A percentile compares a stretch with the other conserved stretches of the same genome.
These are phyloP conservation scores for Picochlorum sp. DNA, from an alignment of 139 green algal species.

Conservation along the genomic window DNA sequence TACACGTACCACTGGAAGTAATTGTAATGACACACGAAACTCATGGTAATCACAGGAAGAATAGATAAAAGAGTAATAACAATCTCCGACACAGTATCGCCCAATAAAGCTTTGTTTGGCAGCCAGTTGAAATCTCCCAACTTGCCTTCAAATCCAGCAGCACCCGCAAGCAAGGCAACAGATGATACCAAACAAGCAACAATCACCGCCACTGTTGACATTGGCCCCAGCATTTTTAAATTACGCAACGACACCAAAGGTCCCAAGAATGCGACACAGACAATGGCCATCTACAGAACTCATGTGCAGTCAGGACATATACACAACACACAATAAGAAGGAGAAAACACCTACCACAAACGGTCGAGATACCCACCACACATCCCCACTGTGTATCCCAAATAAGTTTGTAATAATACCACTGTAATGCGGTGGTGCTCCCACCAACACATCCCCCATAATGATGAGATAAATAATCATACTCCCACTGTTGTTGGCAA, in stretches of 20 bases:
- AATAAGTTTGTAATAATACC: slow-evolving; percentile 29
- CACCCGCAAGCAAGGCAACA: slow-evolving; percentile 9
- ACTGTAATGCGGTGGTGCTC: slow-evolving; percentile 23
- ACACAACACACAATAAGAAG: neutral
- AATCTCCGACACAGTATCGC: neutral
- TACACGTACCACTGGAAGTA: slow-evolving; percentile 21
- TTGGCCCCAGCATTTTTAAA: slow-evolving; percentile 20
- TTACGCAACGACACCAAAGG: slow-evolving; percentile 26
- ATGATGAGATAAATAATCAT: slow-evolving; percentile 39
- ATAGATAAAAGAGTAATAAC: slow-evolving; percentile 22
- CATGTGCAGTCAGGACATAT: neutral
- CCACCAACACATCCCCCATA: slow-evolving; percentile 26
- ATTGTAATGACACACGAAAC: slow-evolving; percentile 36
- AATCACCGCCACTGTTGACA: slow-evolving; percentile 19
- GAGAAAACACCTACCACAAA: slow-evolving; percentile 11
- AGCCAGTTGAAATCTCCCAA: slow-evolving; percentile 28
- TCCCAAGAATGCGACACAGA: slow-evolving; percentile 16
- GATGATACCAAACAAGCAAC: slow-evolving; percentile 19
- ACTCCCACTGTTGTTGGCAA: slow-evolving; percentile 27
- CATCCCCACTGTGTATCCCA: slow-evolving; percentile 15
- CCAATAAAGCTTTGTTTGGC: slow-evolving; percentile 18
- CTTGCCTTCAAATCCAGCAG: slow-evolving; percentile 12
- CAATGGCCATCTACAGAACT: slow-evolving; percentile 9
- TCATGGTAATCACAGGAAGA: slow-evolving; percentile 30
- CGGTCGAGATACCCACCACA: slow-evolving; percentile 7